These are phyloP conservation scores for Colletotrichum australisinense DNA, from an alignment of 2,329 filamentous ascomycete species.

Conservation along the genomic window DNA sequence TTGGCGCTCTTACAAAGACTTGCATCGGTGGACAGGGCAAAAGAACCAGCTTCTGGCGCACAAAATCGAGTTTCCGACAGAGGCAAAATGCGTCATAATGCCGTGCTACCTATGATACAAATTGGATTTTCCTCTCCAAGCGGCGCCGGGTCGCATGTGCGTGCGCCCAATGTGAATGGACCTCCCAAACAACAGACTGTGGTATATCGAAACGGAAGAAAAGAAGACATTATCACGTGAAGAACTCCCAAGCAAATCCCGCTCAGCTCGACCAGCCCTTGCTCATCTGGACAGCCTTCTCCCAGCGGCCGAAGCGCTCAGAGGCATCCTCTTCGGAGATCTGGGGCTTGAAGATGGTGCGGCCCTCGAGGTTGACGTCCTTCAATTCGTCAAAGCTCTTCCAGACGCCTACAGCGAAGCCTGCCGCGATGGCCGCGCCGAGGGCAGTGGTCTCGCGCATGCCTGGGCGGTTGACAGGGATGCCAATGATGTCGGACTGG, in stretches of 20 bases:
- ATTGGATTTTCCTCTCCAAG: constrained; percentile 10
- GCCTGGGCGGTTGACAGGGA: constrained; percentile 80
- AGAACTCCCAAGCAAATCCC: not conserved
- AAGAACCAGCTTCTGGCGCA: not conserved
- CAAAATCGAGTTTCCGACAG: not conserved
- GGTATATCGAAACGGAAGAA: constrained; percentile 27
- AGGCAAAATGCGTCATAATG: constrained; percentile 28
- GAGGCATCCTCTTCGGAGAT: constrained; percentile 69
- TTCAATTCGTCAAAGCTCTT: constrained; percentile 78
- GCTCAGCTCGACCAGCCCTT: constrained; percentile 71
- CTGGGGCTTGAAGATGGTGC: constrained; percentile 75
- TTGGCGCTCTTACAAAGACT: constrained; percentile 2
- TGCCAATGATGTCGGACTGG: constrained; percentile 83
- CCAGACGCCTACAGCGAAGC: constrained; percentile 82
- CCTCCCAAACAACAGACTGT: constrained; percentile 28
- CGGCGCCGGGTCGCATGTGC: constrained; percentile 7
- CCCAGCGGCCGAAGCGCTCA: constrained; percentile 77
- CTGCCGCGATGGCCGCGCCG: constrained; percentile 84
- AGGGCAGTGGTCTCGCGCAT: constrained; percentile 89
- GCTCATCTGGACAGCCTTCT: constrained; percentile 83
- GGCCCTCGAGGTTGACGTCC: constrained; percentile 76
- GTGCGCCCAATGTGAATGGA: constrained; percentile 28
- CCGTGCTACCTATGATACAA: constrained; percentile 32
- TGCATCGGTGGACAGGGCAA: constrained; percentile 9
- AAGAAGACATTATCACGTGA: constrained; percentile 6